Conservation (phyloP, 1,284 basidiomycete genomes). For the Ceratobasidium papillatum region DNA sequence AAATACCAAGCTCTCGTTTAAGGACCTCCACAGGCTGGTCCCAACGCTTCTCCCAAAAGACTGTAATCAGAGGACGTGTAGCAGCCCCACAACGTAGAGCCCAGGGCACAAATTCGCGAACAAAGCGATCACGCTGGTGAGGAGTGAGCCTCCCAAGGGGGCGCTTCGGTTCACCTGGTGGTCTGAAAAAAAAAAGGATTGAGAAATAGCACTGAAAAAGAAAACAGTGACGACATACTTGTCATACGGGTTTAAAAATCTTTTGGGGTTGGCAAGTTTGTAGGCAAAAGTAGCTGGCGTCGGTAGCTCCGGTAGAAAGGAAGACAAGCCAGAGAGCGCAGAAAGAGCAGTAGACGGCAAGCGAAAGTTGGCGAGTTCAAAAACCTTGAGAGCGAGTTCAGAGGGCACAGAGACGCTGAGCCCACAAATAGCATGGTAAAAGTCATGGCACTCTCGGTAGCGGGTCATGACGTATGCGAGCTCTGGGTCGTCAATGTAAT, state of each 20-base stretch:
- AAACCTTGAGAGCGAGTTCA: conserved; percentile 95
- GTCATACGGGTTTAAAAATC: conserved; percentile 30
- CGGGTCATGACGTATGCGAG: conserved; percentile 97
- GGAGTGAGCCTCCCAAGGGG: conserved; percentile 66
- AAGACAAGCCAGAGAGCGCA: conserved; percentile 65
- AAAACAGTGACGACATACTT: background rate
- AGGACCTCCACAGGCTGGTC: conserved; percentile 81
- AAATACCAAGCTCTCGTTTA: conserved; percentile 84
- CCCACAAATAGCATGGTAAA: conserved; percentile 90
- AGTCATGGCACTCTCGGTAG: conserved; percentile 97
- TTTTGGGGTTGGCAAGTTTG: conserved; percentile 23
- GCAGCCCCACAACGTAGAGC: conserved; percentile 82
- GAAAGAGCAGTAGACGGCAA: conserved; percentile 90
- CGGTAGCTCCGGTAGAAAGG: conserved; percentile 52
- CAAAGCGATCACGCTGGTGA: conserved; percentile 65
- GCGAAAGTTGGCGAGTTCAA: conserved; percentile 93
- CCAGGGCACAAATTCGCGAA: conserved; percentile 89
- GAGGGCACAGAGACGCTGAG: conserved; percentile 91
- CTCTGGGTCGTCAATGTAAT: conserved; percentile 92
- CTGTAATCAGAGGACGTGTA: conserved; percentile 80
- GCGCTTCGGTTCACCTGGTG: conserved; percentile 47
- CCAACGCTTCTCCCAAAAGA: conserved; percentile 98
- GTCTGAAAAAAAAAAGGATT: conserved; percentile 16
- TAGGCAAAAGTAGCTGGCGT: conserved; percentile 34
- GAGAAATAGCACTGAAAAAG: conserved; percentile 40